Evolutionary conservation across 805 yeast species (phyloP).

Genomic region (Torulaspora microellipsoides): DNA sequence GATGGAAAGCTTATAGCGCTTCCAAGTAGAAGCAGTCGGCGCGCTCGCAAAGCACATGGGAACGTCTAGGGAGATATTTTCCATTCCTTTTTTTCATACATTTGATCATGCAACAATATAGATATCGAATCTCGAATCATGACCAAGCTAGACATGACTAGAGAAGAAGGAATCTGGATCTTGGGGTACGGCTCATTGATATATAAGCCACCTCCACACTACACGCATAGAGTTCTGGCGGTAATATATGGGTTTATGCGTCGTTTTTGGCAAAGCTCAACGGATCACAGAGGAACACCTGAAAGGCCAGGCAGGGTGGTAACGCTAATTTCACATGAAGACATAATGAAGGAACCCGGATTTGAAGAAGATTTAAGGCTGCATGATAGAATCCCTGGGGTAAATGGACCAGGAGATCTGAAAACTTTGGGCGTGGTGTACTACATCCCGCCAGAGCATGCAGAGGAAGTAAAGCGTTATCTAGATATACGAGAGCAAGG

Average conservation of each 20-base stretch:
- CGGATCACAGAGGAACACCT: conserved; percentile 87
- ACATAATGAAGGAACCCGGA: conserved; percentile 39
- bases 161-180: conserved; percentile 52
- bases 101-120: too few species aligned
- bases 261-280: conserved; percentile 87
- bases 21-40: too few species aligned
- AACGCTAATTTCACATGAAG: conserved; percentile 62
- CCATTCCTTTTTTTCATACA: too few species aligned
- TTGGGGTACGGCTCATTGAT: conserved; percentile 88
- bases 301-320: conserved; percentile 86
- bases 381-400: conserved; percentile 11
- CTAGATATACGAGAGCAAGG: conserved; percentile 83
- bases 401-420: conserved; percentile 39
- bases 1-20: too few species aligned
- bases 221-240: conserved; percentile 61
- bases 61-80: too few species aligned
- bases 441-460: conserved; percentile 63
- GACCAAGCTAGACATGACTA: conserved; percentile 6
- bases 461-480: conserved; percentile 57
- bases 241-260: conserved; percentile 70
- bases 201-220: conserved; percentile 83
- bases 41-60: too few species aligned
- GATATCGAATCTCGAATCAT: neutral
- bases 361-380: conserved; percentile 42
- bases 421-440: conserved; percentile 80